phyloP scores from a whole-genome alignment of 169 alveolate genomes.

The Besnoitia besnoiti region DNA sequence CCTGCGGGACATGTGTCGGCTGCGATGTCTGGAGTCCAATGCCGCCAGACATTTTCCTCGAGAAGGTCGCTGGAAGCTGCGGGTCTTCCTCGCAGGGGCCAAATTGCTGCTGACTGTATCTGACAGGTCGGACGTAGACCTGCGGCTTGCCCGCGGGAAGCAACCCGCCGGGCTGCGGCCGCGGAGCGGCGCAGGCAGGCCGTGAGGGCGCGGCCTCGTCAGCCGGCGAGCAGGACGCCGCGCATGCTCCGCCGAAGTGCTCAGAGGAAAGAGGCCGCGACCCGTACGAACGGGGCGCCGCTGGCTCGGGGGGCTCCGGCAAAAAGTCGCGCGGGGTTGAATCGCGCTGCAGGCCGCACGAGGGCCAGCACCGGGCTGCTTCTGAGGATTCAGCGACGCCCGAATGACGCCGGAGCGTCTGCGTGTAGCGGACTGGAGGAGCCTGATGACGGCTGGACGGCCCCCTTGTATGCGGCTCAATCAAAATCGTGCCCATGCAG shows the following conservation, averaged over 20 bases:
- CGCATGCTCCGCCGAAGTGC: background rate
- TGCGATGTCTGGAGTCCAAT: background rate
- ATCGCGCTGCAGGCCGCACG: background rate
- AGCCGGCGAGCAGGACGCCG: background rate
- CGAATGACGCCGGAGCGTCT: background rate
- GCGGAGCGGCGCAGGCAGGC: background rate
- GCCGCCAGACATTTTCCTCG: background rate
- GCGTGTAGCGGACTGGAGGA: background rate
- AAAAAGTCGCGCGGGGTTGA: background rate
- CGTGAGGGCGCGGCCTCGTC: background rate
- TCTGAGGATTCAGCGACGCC: background rate
- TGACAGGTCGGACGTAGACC: background rate
- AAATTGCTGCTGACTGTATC: background rate
- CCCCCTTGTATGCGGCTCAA: background rate
- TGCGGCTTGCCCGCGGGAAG: background rate
- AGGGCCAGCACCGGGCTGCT: background rate
- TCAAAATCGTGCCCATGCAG: slow-evolving; percentile 12
- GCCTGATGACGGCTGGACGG: background rate
- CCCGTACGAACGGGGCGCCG: background rate
- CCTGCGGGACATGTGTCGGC: background rate
- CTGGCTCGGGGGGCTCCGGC: background rate
- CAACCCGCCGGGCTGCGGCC: background rate
- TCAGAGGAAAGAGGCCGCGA: background rate
- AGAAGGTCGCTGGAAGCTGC: background rate
- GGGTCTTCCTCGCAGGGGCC: background rate